Percentiles rank a stretch among this genome's conserved stretches.
Evolutionary conservation across 441 rosid genomes (phyloP).

Genomic region (Codiaeum variegatum): DNA sequence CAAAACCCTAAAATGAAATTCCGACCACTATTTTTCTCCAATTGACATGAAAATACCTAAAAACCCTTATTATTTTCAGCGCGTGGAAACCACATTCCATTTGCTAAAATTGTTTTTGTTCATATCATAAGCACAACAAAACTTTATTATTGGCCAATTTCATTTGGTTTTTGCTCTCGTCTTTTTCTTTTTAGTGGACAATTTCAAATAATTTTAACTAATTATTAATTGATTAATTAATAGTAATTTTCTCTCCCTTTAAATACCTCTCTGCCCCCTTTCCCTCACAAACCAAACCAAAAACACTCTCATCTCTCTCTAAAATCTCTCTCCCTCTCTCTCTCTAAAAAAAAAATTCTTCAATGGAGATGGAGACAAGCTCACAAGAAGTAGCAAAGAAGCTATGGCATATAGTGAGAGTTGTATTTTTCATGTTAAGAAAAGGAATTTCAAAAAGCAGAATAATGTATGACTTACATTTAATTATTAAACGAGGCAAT

Average conservation of each 20-base stretch:
- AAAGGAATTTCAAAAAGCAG: constrained; percentile 55
- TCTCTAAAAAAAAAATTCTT: neutral
- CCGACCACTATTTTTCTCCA: neutral
- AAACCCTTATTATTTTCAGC: neutral
- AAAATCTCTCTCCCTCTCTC: constrained; percentile 9
- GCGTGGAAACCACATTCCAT: neutral
- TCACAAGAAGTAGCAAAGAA: constrained; percentile 50
- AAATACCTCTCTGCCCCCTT: constrained; percentile 29
- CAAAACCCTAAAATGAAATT: neutral
- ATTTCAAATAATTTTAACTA: neutral
- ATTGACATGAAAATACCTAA: neutral
- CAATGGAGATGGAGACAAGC: constrained; percentile 37
- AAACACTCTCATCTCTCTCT: neutral
- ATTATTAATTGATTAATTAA: constrained; percentile 17
- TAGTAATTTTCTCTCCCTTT: constrained; percentile 32
- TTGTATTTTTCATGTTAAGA: constrained; percentile 56
- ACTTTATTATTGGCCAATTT: constrained; percentile 2
- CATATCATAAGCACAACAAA: too few relatives aligned
- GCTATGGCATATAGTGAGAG: constrained; percentile 48
- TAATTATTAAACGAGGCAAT: constrained; percentile 61
- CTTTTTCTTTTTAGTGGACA: neutral
- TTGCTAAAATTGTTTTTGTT: too few relatives aligned
- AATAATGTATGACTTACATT: constrained; percentile 50
- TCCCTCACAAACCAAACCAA: constrained; percentile 8
- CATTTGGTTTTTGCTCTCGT: neutral